Evolutionary conservation across 345 rosid genomes (phyloP), one percentile per base, ranked within the genome.

Genomic region (Dovyalis caffra): DNA sequence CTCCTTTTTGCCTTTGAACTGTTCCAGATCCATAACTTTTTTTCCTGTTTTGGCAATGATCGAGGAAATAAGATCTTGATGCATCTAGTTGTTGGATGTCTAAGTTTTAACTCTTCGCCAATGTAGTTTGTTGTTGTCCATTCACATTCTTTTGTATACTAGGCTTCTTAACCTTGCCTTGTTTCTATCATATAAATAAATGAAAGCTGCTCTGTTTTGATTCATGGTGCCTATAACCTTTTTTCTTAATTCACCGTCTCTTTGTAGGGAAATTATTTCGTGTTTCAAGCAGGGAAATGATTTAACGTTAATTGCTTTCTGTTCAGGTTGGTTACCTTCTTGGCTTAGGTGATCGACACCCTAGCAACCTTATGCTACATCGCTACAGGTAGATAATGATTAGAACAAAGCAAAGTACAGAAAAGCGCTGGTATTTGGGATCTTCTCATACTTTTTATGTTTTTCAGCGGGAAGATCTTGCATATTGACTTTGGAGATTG

Each of bases 401-500:
- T 51, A 35, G 43, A 61, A 74, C 45, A 56, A 9, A 56, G 57
- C 28, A 29, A 31, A 0, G 15, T 3, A 62, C 8, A 25, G 33
- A 58, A 28, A 47, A 12, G 20, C 21, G 2, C 53, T 70, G 26
- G 38, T 60, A 18, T 5, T 23, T 7, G 2, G 62, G 47, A 40
- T 35, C 26, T 69, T 49, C 16, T 76, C 47, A 34, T 78, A 75
- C 49, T 28, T 64, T 2, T 80, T 45, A 47, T 86, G 43, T 78
- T 76, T 78, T 78, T 60, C 89, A 95, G 99, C 78, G 99, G 97
- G 66, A 95, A 95, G 83, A 95, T 95, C 76, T 83, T 95, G 87
- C 99, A 95, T 82, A 95, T 95, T 75, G 99, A 95, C 84, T 95
- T 95, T 84, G 99, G 99, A 82, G 99, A 95, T 79, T 95, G 99